Conservation (phyloP, 345 rosid species). For the Heritiera fomes region DNA sequence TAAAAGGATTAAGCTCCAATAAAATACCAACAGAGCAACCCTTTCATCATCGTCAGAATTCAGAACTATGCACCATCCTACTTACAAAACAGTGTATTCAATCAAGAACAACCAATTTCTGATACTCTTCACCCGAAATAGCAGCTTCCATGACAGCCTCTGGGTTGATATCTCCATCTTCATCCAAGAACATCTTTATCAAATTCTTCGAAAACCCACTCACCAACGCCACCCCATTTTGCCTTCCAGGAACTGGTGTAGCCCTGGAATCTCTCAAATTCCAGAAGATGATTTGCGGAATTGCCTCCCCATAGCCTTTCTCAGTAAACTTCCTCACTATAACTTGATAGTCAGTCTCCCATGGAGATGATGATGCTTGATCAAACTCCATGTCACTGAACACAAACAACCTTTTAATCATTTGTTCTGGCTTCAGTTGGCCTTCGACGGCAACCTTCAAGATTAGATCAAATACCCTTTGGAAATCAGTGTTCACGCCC, state of each 20-base stretch:
- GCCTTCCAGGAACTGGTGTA: conserved; percentile 41
- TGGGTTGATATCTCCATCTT: conserved; percentile 40
- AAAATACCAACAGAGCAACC: not conserved
- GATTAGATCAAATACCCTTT: conserved; percentile 51
- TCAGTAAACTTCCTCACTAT: conserved; percentile 45
- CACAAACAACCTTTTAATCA: conserved; percentile 58
- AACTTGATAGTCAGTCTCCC: conserved; percentile 54
- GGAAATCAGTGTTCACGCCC: conserved; percentile 43
- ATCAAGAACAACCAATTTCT: conserved; percentile 41
- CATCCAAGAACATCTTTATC: conserved; percentile 51
- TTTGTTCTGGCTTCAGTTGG: conserved; percentile 44
- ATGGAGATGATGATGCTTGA: conserved; percentile 29
- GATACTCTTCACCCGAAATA: conserved; percentile 47
- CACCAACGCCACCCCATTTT: conserved; percentile 58
- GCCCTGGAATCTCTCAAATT: conserved; percentile 52
- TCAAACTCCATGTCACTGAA: conserved; percentile 78
- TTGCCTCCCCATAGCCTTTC: conserved; percentile 46
- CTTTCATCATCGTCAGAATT: too few species aligned
- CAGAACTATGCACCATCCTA: not conserved
- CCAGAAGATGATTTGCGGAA: conserved; percentile 67
- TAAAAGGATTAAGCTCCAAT: too few species aligned
- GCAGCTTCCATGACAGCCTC: conserved; percentile 44
- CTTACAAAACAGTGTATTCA: conserved; percentile 2
- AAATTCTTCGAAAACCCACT: conserved; percentile 71
- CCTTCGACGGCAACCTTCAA: conserved; percentile 48